Conservation (phyloP, 140 eudicot species). For the Flaveria floridana region DNA sequence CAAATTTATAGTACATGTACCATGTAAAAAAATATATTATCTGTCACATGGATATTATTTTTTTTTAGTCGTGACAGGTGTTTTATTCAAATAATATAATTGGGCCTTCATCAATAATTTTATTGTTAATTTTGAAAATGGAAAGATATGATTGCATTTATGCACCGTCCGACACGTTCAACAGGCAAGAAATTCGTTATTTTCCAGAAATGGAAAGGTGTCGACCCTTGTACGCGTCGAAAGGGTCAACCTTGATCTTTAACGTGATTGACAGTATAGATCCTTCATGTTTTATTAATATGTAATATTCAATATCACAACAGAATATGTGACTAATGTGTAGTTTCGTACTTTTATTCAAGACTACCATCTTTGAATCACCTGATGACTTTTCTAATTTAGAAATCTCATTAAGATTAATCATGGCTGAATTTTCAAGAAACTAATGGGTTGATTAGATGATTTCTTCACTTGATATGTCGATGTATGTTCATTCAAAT, state of each 20-base stretch:
- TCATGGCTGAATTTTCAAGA: neutral
- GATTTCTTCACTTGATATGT: too few species aligned
- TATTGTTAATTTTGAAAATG: too few species aligned
- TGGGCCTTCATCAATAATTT: too few species aligned
- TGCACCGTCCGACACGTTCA: too few species aligned
- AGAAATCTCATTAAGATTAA: neutral
- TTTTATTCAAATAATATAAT: neutral
- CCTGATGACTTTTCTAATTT: neutral
- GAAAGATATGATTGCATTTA: too few species aligned
- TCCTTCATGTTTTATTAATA: neutral
- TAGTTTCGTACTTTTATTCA: neutral
- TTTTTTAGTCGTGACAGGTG: neutral
- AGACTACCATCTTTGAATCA: neutral
- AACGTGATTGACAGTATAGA: conserved; percentile 1
- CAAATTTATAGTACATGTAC: too few species aligned
- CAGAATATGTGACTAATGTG: neutral
- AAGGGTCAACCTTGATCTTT: conserved; percentile 14
- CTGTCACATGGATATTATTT: too few species aligned
- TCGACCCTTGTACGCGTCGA: conserved; percentile 12
- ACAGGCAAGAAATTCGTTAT: neutral
- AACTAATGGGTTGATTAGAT: too few species aligned
- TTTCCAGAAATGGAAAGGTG: conserved; percentile 15
- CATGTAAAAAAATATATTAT: too few species aligned
- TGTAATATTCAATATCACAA: neutral
- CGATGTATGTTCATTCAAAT: too few species aligned